Base-by-base conservation (phyloP, 352 stramenopile species). In the Phytophthora capsici region DNA sequence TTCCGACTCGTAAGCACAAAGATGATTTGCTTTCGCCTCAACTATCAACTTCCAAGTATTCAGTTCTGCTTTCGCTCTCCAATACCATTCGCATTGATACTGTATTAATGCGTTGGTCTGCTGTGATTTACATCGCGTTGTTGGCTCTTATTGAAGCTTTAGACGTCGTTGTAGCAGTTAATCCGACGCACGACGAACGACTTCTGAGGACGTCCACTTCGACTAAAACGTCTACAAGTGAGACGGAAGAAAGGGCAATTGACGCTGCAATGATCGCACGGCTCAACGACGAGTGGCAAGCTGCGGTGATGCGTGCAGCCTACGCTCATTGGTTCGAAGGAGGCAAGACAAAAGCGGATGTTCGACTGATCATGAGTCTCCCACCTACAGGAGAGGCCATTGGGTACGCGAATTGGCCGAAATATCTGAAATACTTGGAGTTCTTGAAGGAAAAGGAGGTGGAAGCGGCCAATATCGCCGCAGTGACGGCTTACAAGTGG, bases 281-380 rank as follows among this genome's bases (percentile, higher is more conserved):
- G 25, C 20, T 55, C 34, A 22, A 49, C 2, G 45, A 38, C 14
- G 28, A 51, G 4, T 34, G 40, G 46, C 19, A 69, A 12, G 53
- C 14, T 19, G 44, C 55, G 8, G 28, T 48, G 12, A 36, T 58
- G 37, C 37, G 38, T 3, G 2, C 41, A 8, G 46, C 51, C 22
- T 69, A 48, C n/a, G 13, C 41, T n/a, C 37, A 59, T 30, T 69
- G 61, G 61, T 69, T 64, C 25, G 26, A 45, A 12, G 61, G 53
- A 6, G 54, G 54, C 19, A 58, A 53, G 30, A 69, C 53, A 12
- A 19, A 30, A 9, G 61, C 37, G 17, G 32, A 64, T 20, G 54
- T 69, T 8, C 53, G 46, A 9, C 23, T 59, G 4, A 43, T 69
- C 7, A 40, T 69, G 19, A 10, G 38, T 2, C 45, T 69, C 16